Base-by-base conservation (phyloP, 2,329 filamentous ascomycete species). In the Penicillium rolfsii region DNA sequence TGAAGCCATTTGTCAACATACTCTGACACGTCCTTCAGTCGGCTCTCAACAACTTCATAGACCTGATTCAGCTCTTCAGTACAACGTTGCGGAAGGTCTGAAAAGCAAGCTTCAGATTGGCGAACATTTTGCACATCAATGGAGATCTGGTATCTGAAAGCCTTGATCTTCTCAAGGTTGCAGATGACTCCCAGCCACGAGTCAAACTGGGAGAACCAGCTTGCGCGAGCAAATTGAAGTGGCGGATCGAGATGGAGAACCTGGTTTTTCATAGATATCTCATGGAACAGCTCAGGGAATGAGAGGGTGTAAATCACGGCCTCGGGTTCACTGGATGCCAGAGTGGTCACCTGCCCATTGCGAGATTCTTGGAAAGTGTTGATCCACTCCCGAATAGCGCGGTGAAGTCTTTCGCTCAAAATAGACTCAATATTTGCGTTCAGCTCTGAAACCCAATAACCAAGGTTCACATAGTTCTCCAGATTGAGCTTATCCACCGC, bases 1-100 rank as follows among this genome's bases (percentile, higher is more conserved):
- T 97, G 95, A 49, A 99, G 83, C 95, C 95, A 99, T 77, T 98
- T 96, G 74, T 97, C 93, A 9, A 99, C 92, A 69, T 99, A 99
- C 4, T 84, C 83, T 40, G 90, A 87, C 35, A 98, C 91, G 46
- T 90, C 88, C 16, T 84, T 83, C 4, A 99, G 80, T 77, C 95
- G 96, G 66, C 86, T 87, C 76, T 98, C 93, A 9, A 99, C 86
- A 0, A 89, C 88, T 36, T 84, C 84, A 74, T 98, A 97, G 0
- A 96, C 93, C 62, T 89, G 85, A 49, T 88, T 85, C 22, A 99
- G 84, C 59, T 90, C 86, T 50, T 89, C 85, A 22, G 93, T 91
- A 76, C 94, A 98, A 71, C 90, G 87, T 59, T 89, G 87, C 0
- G 94, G 92, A 35, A 99, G 84, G 67, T 96, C 88, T 12, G 91